Evolutionary conservation across 768 basidiomycete genomes (phyloP), one percentile per base, ranked within the genome.

Genomic region (Kwoniella sp.): DNA sequence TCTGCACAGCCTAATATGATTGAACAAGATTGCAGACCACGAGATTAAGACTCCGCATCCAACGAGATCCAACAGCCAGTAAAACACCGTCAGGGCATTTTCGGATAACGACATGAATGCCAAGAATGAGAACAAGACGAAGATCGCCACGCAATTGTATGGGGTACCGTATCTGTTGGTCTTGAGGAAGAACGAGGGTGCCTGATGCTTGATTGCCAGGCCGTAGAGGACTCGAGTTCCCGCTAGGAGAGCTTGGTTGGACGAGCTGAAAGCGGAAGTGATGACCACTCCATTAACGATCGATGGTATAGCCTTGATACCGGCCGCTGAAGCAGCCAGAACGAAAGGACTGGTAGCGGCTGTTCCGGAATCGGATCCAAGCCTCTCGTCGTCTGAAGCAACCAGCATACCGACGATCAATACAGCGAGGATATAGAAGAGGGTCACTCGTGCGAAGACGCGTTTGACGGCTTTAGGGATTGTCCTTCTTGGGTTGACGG

Each of bases 381-480:
- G 22, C n/a, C 29, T n/a, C 25, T 26, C 26, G 44, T 62, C 70
- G 70, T 87, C 81, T 68, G 84, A 88, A 0, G 89, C 85, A 49
- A 93, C 89, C 44, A 91, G 83, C 87, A 92, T 86, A 63, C 90
- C 90, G 47, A 73, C 63, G 44, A 73, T 85, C 58, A 90, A 73
- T 60, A 90, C 83, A 29, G 88, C 89, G 53, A 89, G 81, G 65
- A 90, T 83, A 85, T 91, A 91, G 84, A 91, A 91, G 30, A 90
- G 68, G 6, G 89, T 67, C 71, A 95, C 88, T 67, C 92, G 87
- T 80, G 62, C 71, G 68, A 76, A 79, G 19, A 72, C 74, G 59
- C 69, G 68, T 61, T 69, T 69, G 63, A 75, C 72, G 13, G 77
- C 77, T n/a, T 68, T 55, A 7, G 77, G 74, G 26, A 79, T 72